phyloP scores from a whole-genome alignment of 2,329 filamentous ascomycete species.

The Chaetomiaceae sp. region DNA sequence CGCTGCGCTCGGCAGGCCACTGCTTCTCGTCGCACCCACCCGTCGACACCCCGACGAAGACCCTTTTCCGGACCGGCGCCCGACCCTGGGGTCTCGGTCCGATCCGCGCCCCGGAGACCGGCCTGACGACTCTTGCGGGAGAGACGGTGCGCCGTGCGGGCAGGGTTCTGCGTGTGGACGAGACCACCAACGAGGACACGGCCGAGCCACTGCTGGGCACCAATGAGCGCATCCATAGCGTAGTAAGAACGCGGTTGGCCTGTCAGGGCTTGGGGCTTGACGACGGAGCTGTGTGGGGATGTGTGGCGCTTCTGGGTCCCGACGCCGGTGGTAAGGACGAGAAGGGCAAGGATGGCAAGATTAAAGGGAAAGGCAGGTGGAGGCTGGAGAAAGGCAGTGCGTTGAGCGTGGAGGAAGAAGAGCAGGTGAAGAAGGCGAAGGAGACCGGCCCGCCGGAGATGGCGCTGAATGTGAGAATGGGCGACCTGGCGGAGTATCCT shows the following conservation, averaged over 20 bases:
- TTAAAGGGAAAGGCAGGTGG: constrained; percentile 23
- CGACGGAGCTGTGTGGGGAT: constrained; percentile 29
- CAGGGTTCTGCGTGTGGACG: constrained; percentile 32
- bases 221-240: constrained; percentile 32
- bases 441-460: constrained; percentile 14
- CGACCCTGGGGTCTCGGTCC: constrained; percentile 29
- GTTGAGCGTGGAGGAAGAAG: constrained; percentile 1
- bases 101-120: constrained; percentile 25
- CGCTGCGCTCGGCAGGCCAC: constrained; percentile 1
- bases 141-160: constrained; percentile 31
- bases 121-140: constrained; percentile 25
- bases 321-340: constrained; percentile 5
- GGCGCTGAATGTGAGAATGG: constrained; percentile 4
- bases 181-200: constrained; percentile 33
- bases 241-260: constrained; percentile 27
- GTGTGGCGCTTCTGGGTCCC: constrained; percentile 22
- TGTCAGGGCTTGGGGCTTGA: constrained; percentile 29
- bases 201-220: constrained; percentile 32
- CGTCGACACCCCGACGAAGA: constrained; percentile 17
- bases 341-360: background rate
- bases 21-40: constrained; percentile 15
- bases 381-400: constrained; percentile 19
- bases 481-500: constrained; percentile 14
- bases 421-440: constrained; percentile 3
- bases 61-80: constrained; percentile 21